Conservation (phyloP, 2,329 filamentous ascomycete species). For the Beauveria varroae region DNA sequence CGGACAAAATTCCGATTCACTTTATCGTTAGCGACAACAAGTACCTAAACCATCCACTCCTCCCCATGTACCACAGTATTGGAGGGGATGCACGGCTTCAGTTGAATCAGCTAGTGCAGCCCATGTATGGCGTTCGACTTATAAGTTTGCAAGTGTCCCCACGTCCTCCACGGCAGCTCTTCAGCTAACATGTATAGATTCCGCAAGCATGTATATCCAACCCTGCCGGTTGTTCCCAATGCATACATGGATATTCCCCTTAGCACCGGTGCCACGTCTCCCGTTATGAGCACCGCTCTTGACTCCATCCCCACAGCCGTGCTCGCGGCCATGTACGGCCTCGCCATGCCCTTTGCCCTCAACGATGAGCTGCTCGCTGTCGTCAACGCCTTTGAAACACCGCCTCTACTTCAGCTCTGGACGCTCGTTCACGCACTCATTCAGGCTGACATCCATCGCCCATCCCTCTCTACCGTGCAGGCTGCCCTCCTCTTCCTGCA, state of each 20-base stretch:
- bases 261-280: not conserved
- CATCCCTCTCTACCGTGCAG: constrained; percentile 5
- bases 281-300: not conserved
- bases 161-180: not conserved
- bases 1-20: constrained; percentile 26
- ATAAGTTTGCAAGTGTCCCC: constrained; percentile 9
- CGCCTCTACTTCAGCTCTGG: constrained; percentile 5
- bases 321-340: constrained; percentile 13
- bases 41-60: not conserved
- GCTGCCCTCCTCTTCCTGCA: constrained; percentile 13
- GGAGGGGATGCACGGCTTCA: not conserved
- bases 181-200: constrained; percentile 5
- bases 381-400: constrained; percentile 3
- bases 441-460: constrained; percentile 8
- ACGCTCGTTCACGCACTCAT: constrained; percentile 9
- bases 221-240: constrained; percentile 11
- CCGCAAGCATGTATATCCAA: constrained; percentile 12
- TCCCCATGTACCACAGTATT: not conserved
- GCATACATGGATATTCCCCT: constrained; percentile 5
- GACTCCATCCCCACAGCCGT: constrained; percentile 9
- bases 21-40: constrained; percentile 15
- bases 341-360: constrained; percentile 13
- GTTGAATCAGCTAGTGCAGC: constrained; percentile 5
- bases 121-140: constrained; percentile 8
- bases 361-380: constrained; percentile 12